These are phyloP conservation scores for Starmerella davenportii DNA, from an alignment of 805 yeast species.

Conservation along the genomic window DNA sequence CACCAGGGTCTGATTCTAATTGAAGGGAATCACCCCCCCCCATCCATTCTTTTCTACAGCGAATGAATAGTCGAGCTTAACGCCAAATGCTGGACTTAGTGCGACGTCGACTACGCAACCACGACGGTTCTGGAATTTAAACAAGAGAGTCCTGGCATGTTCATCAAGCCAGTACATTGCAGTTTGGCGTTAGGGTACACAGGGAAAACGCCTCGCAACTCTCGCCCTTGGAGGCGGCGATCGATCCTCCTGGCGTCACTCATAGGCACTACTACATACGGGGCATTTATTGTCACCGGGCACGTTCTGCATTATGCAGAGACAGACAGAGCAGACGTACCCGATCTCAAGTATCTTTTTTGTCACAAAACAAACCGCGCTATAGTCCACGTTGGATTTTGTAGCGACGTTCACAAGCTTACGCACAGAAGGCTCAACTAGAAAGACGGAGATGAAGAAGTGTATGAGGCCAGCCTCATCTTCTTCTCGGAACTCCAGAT, in stretches of 20 bases:
- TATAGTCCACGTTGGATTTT: slow-evolving; percentile 69
- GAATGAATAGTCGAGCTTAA: too few relatives aligned
- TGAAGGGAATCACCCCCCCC: too few relatives aligned
- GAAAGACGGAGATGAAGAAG: slow-evolving; percentile 60
- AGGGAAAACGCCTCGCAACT: too few relatives aligned
- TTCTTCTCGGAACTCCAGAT: slow-evolving; percentile 48
- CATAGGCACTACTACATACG: slow-evolving; percentile 60
- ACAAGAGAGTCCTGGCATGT: too few relatives aligned
- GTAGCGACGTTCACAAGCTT: slow-evolving; percentile 66
- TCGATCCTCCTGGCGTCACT: not conserved
- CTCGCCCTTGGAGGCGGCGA: too few relatives aligned
- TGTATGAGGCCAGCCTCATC: slow-evolving; percentile 53
- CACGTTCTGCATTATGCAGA: slow-evolving; percentile 36
- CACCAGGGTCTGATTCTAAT: too few relatives aligned
- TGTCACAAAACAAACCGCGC: slow-evolving; percentile 85
- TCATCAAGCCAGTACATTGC: too few relatives aligned
- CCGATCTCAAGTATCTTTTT: slow-evolving; percentile 87
- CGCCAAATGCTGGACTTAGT: too few relatives aligned
- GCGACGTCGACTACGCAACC: too few relatives aligned
- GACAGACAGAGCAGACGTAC: slow-evolving; percentile 84
- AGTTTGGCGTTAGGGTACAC: too few relatives aligned
- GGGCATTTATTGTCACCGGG: slow-evolving; percentile 63
- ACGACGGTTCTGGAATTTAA: too few relatives aligned
- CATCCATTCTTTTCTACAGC: too few relatives aligned
- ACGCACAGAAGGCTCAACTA: slow-evolving; percentile 70